Evolutionary conservation across 257 asterid genomes (phyloP), one percentile per base, ranked within the genome.

Genomic region (Solanum sitiens): DNA sequence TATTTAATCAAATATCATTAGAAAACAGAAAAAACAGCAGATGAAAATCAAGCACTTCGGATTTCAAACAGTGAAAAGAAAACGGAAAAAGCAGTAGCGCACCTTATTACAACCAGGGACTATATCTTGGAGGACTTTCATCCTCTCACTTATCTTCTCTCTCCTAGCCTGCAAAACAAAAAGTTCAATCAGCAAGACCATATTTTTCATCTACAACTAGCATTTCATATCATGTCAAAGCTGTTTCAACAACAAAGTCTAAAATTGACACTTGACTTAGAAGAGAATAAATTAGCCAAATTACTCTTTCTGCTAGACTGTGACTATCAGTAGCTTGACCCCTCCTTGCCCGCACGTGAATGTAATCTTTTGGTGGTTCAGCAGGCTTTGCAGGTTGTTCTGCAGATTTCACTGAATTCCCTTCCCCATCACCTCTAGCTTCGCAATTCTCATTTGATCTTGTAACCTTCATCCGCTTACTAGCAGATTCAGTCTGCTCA

Each of bases 41-140:
- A 82, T 10, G 70, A 53, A 82, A 16, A 10, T 39, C 83, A 39
- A 30, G 45, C 85, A 47, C 30, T 86, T 86, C 3, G 7, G 88
- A 73, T 50, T 32, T 59, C 23, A 65, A 73, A 86, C 70, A 86
- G 37, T 11, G 42, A 53, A 86, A 61, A 25, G 86, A 83, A n/a
- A 77, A 13, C 5, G 18, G 37, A 87, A 33, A 20, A 53, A 39
- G 83, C 53, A 30, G 23, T 50, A 50, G 14, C 7, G 35, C 83
- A 92, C 94, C 94, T 91, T 92, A 88, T 91, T 91, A 87, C 94
- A 91, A 27, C 94, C 94, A 88, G 94, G 94, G 87, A 92, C 94
- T 44, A 92, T 59, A 87, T 91, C 92, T 89, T 92, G 94, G 39
- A 92, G 93, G 86, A 88, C 89, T 90, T 91, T 92, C 94, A 92